A percentile compares a stretch with the other conserved stretches of the same genome.
Evolutionary conservation across 257 asterid genomes (phyloP).

Genomic region (Henckelia pumila): DNA sequence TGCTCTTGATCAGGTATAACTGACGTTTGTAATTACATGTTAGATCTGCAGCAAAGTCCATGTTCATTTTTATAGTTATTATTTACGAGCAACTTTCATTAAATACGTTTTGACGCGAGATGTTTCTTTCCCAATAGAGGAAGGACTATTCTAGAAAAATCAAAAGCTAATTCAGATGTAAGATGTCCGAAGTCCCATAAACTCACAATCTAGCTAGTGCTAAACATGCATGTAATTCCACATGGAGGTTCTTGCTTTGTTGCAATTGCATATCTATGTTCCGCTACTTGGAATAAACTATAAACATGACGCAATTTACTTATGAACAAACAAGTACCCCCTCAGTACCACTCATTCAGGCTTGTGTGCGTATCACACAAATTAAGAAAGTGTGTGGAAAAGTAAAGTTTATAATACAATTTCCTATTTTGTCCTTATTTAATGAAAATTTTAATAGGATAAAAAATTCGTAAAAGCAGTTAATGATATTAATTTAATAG

Average conservation of each 20-base stretch:
- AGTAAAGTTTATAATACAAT: too few species aligned
- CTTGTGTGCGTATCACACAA: too few species aligned
- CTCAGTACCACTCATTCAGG: too few species aligned
- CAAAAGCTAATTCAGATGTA: slow-evolving; percentile 4
- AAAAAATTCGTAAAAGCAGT: too few species aligned
- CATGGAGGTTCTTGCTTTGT: slow-evolving; percentile 1
- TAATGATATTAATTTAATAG: too few species aligned
- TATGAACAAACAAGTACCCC: background rate
- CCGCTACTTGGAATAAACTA: background rate
- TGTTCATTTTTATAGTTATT: slow-evolving; percentile 3
- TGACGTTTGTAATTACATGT: slow-evolving; percentile 16
- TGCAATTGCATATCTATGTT: slow-evolving; percentile 7
- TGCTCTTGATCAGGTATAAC: slow-evolving; percentile 92
- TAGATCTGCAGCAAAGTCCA: background rate
- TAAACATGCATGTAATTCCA: background rate
- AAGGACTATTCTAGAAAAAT: slow-evolving; percentile 1
- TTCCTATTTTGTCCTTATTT: too few species aligned
- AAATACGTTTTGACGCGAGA: background rate
- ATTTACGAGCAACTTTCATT: slow-evolving; percentile 11
- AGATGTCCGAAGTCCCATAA: slow-evolving; percentile 2
- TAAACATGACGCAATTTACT: background rate
- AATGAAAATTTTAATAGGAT: too few species aligned
- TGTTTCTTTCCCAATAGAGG: background rate
- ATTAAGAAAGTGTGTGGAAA: too few species aligned
- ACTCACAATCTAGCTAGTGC: slow-evolving; percentile 11